Conservation (phyloP, 345 rosid genomes). For the Isatis tinctoria region DNA sequence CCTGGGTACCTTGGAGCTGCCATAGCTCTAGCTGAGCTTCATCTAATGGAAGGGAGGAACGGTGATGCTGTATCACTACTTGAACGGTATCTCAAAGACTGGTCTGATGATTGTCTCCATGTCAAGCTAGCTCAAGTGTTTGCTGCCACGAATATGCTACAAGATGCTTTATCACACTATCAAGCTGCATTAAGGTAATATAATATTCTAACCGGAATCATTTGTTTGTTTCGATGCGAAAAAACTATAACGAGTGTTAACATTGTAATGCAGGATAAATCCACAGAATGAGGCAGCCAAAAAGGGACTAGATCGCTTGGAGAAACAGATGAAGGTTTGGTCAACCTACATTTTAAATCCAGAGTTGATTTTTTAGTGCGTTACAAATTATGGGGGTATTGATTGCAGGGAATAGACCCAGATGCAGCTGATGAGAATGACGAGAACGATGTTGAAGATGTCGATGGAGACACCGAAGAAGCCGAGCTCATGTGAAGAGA, state of each 20-base stretch:
- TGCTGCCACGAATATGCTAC: constrained; percentile 80
- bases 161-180: constrained; percentile 82
- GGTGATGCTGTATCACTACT: constrained; percentile 93
- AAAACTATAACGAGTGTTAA: neutral
- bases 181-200: constrained; percentile 84
- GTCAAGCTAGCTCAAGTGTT: constrained; percentile 96
- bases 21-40: constrained; percentile 93
- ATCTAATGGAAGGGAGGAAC: constrained; percentile 81
- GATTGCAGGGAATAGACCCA: constrained; percentile 91
- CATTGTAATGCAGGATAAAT: constrained; percentile 61
- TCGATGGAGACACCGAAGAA: constrained; percentile 91
- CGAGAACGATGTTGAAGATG: constrained; percentile 94
- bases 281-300: constrained; percentile 86
- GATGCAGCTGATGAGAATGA: constrained; percentile 97
- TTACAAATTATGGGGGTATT: neutral
- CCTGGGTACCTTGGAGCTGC: constrained; percentile 97
- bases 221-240: too few relatives aligned
- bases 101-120: constrained; percentile 98
- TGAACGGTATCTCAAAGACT: constrained; percentile 92
- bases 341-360: neutral
- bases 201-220: neutral
- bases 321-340: constrained; percentile 95
- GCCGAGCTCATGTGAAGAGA: constrained; percentile 60
- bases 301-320: constrained; percentile 94
- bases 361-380: neutral